phyloP scores from a whole-genome alignment of 176 grass and related monocot genomes.

The Pharus latifolius region DNA sequence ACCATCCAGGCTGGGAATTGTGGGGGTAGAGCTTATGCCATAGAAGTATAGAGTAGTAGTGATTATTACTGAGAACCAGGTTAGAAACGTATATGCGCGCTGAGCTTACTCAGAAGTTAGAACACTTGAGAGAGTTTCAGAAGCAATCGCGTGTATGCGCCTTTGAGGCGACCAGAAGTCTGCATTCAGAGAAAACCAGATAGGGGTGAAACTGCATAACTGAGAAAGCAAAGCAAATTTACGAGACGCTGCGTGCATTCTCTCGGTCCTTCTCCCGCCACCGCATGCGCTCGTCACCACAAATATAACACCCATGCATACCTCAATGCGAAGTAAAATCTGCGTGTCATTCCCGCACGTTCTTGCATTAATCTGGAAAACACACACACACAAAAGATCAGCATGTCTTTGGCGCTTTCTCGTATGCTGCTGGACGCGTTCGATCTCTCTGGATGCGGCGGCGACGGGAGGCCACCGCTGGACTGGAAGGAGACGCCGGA shows the following conservation, averaged over 20 bases:
- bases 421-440: constrained; percentile 18
- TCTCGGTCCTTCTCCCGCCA: neutral
- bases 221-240: no score
- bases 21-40: no score
- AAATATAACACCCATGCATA: neutral
- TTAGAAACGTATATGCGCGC: no score
- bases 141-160: neutral
- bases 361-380: no score
- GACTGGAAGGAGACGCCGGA: constrained; percentile 65
- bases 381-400: neutral
- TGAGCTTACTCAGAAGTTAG: no score
- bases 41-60: no score
- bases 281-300: neutral
- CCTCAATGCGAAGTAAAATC: no score
- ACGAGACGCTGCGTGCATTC: neutral
- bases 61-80: no score
- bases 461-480: constrained; percentile 15
- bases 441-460: constrained; percentile 18
- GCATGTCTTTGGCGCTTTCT: constrained; percentile 14
- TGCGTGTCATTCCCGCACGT: no score
- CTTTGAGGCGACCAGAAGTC: neutral
- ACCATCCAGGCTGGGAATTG: no score
- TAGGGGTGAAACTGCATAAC: neutral
- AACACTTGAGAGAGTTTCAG: neutral
- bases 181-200: constrained; percentile 8